A percentile compares a stretch with the other conserved stretches of the same genome.
Conservation (phyloP, 169 alveolate species). For the Besnoitia besnoiti region DNA sequence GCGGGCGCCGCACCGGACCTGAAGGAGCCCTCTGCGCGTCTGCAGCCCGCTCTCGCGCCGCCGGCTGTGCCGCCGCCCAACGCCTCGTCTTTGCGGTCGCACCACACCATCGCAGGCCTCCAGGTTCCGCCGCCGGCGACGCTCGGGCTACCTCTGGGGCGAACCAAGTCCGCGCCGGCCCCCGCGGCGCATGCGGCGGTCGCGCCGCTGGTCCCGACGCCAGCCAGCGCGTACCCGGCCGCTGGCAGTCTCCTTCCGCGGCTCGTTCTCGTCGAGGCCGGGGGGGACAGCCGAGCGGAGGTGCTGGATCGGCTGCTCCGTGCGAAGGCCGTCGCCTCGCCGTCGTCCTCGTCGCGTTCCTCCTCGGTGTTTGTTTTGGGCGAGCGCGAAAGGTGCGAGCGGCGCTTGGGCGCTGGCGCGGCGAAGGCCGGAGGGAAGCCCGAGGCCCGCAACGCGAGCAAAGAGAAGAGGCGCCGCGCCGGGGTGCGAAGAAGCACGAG, state of each 20-base stretch:
- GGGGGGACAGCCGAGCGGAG: too few species aligned
- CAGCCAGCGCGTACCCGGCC: not conserved
- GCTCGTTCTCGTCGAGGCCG: too few species aligned
- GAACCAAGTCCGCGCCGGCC: not conserved
- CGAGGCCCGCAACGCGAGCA: not conserved
- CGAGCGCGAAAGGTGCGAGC: not conserved
- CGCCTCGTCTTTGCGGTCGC: not conserved
- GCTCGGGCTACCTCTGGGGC: not conserved
- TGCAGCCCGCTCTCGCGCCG: not conserved
- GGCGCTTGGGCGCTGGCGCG: not conserved
- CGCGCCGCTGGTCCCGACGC: not conserved
- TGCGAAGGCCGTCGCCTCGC: not conserved
- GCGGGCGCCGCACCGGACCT: not conserved
- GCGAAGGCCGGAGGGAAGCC: not conserved
- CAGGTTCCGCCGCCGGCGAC: not conserved
- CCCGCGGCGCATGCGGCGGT: not conserved
- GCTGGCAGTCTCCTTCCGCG: too few species aligned
- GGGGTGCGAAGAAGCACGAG: not conserved
- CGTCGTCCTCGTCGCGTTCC: not conserved
- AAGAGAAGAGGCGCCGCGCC: not conserved
- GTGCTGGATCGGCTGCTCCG: too few species aligned
- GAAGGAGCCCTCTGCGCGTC: not conserved
- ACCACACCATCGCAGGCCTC: not conserved
- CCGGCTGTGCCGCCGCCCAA: not conserved
- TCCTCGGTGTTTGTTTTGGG: not conserved